These are phyloP conservation scores for Colletotrichum sp. DNA, from an alignment of 2,329 filamentous ascomycete genomes.

Conservation along the genomic window DNA sequence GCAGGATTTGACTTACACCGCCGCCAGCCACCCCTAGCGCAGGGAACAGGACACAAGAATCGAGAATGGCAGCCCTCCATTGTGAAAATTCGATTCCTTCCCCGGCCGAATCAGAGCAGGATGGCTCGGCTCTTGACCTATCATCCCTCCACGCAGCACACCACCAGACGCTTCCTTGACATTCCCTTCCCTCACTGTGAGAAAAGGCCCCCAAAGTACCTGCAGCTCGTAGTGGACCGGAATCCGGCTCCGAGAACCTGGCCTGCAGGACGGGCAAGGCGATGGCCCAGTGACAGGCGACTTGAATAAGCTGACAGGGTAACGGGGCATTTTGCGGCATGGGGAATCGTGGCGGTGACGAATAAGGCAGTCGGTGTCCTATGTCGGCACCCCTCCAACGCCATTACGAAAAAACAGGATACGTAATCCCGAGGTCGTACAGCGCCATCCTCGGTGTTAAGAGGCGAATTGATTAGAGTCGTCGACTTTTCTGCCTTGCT, in stretches of 20 bases:
- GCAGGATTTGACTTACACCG: conserved; percentile 1
- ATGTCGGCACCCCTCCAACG: background rate
- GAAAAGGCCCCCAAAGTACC: background rate
- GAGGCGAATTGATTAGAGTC: background rate
- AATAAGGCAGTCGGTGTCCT: conserved; percentile 1
- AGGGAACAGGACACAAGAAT: background rate
- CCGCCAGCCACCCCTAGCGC: background rate
- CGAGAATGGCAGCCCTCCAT: background rate
- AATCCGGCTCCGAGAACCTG: conserved; percentile 8
- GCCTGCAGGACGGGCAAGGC: background rate
- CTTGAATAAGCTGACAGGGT: conserved; percentile 19
- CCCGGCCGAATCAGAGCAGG: background rate
- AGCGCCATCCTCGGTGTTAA: conserved; percentile 14
- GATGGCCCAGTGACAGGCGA: conserved; percentile 2
- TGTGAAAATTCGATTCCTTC: background rate
- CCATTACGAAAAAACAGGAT: background rate
- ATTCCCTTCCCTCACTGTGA: background rate
- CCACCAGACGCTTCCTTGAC: background rate
- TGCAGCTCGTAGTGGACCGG: conserved; percentile 6
- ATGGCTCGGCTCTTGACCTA: background rate
- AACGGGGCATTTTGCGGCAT: background rate
- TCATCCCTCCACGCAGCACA: background rate
- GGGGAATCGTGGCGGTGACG: background rate
- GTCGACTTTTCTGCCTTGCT: background rate
- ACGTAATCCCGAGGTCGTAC: conserved; percentile 12